Conservation (phyloP, 179 eudicot species). For the Pouteria campechiana region DNA sequence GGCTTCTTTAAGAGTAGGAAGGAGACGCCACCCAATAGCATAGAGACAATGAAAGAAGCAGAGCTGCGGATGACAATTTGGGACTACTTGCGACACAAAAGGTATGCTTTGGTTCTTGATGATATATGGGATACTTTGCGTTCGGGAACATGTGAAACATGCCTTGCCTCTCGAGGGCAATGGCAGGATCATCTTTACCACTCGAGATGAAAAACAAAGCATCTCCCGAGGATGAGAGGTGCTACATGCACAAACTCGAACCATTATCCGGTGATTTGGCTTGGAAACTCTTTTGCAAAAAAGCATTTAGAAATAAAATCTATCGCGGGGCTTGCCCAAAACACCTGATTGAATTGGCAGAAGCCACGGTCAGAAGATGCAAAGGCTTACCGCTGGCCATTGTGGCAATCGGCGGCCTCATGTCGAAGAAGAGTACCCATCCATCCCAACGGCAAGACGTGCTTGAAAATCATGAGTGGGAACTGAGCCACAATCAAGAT, state of each 20-base stretch:
- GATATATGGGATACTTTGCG: conserved; percentile 15
- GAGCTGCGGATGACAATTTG: conserved; percentile 4
- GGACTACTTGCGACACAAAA: conserved; percentile 11
- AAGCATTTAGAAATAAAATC: conserved; percentile 1
- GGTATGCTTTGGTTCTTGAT: conserved; percentile 18
- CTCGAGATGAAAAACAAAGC: conserved; percentile 8
- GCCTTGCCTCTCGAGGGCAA: conserved; percentile 6
- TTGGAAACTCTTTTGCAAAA: conserved; percentile 4
- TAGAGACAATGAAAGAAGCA: conserved; percentile 4
- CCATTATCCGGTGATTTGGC: conserved; percentile 1
- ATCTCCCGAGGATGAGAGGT: conserved; percentile 1
- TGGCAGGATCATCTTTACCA: conserved; percentile 16
- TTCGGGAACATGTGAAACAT: conserved; percentile 5
- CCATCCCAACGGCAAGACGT: conserved; percentile 19
- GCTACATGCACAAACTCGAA: conserved; percentile 1
- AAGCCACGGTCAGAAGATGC: conserved; percentile 10
- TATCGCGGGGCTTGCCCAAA: conserved; percentile 5
- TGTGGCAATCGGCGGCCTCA: conserved; percentile 13
- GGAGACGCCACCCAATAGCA: conserved; percentile 7
- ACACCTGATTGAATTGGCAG: conserved; percentile 1
- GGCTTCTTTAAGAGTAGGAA: conserved; percentile 10
- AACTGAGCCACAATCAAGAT: conserved; percentile 1
- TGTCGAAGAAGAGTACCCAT: conserved; percentile 8
- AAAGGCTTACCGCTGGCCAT: conserved; percentile 25
- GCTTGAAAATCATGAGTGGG: conserved; percentile 8